Evolutionary conservation across 768 basidiomycete genomes (phyloP), one percentile per base, ranked within the genome.

Genomic region (Tricholoma saponaceum): DNA sequence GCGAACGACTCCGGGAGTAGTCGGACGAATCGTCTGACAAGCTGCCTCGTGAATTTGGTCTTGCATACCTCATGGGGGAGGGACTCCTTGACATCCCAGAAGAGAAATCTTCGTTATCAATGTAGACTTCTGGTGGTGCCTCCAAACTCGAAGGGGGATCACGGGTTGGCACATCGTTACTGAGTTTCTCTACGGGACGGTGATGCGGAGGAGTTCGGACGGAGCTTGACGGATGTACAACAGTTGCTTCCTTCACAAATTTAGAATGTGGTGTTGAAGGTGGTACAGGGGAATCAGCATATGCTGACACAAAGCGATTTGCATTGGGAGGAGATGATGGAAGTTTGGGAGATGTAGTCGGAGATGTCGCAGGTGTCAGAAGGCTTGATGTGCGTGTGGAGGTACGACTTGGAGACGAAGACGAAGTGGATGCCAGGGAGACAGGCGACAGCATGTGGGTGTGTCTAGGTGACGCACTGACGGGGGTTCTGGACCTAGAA

Each of bases 21-120:
- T 50, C 39, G 20, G 51, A 51, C 50, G 50, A 58, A 44, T 58
- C 57, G 30, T 52, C 57, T 32, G 53, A 55, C 5, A 72, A 55
- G 49, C 62, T 63, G n/a, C 68, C 67, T 10, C 64, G 64, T 16
- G 72, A 68, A 47, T 63, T 62, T 6, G 69, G 70, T 3, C 69
- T 66, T n/a, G 73, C 73, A 41, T 74, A 74, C 5, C 64, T 61
- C 20, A 74, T 74, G 13, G 73, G 73, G 2, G 72, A 73, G 0
- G 71, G 72, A 26, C 65, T 65, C 6, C 72, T 65, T 4, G 69
- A 65, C 16, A 69, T 33, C 2, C 62, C 49, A 18, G 64, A 60
- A 10, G 50, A 23, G 52, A 37, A 39, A 55, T 70, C 66, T 51
- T 60, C 52, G 44, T 66, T 64, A 47, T 69, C 69, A 3, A 67